These are phyloP conservation scores for Penicillium sp. DNA, from an alignment of 2,329 filamentous ascomycete genomes.

Conservation along the genomic window DNA sequence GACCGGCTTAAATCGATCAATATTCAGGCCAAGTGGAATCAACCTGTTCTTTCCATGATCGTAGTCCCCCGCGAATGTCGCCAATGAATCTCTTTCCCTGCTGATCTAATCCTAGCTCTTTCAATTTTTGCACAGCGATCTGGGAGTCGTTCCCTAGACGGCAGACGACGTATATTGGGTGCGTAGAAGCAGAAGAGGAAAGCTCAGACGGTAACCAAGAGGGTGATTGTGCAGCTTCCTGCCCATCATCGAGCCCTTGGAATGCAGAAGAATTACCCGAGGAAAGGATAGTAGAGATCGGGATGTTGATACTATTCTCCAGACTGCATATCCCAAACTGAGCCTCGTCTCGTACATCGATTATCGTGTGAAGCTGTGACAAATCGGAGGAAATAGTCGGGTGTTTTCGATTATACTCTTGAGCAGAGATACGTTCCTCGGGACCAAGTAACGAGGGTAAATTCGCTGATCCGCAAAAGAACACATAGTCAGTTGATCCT, in stretches of 20 bases:
- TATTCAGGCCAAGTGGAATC: conserved; percentile 46
- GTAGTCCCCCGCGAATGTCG: conserved; percentile 45
- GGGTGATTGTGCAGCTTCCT: conserved; percentile 14
- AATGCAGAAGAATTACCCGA: conserved; percentile 7
- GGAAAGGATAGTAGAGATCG: conserved; percentile 44
- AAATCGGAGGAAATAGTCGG: background rate
- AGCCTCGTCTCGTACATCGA: conserved; percentile 82
- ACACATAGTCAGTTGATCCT: conserved; percentile 75
- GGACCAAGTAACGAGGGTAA: conserved; percentile 58
- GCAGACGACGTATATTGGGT: conserved; percentile 48
- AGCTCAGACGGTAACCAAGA: conserved; percentile 32
- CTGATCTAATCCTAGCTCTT: conserved; percentile 38
- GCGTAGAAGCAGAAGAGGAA: conserved; percentile 18
- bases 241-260: conserved; percentile 1
- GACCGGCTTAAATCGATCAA: conserved; percentile 15
- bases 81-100: conserved; percentile 37
- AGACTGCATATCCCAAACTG: conserved; percentile 81
- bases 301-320: conserved; percentile 66
- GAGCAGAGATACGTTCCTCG: conserved; percentile 66
- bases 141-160: conserved; percentile 53
- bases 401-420: conserved; percentile 52
- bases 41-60: conserved; percentile 45
- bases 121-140: conserved; percentile 44
- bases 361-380: conserved; percentile 54
- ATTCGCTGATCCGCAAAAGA: conserved; percentile 71